Conservation (phyloP, 805 yeast genomes). For the Candida boleticola region DNA sequence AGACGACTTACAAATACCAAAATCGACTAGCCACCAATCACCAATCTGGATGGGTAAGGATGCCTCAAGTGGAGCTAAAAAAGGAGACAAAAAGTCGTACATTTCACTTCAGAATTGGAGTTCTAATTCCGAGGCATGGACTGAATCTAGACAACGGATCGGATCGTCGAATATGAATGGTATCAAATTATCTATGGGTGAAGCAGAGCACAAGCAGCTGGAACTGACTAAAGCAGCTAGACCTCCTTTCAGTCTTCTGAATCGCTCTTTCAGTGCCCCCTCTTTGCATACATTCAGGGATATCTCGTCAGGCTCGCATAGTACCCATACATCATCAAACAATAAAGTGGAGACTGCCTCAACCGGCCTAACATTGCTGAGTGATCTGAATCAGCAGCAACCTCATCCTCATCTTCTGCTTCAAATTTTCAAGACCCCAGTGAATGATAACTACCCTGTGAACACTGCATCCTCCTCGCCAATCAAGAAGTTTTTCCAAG, state of each 20-base stretch:
- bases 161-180: slow-evolving; percentile 1
- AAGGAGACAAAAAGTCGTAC: slow-evolving; percentile 9
- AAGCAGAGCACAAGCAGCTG: background rate
- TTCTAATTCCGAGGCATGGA: slow-evolving; percentile 21
- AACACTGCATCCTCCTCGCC: slow-evolving; percentile 23
- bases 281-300: slow-evolving; percentile 39
- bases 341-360: background rate
- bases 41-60: slow-evolving; percentile 7
- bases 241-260: slow-evolving; percentile 15
- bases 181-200: background rate
- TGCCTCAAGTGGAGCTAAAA: slow-evolving; percentile 3
- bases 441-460: slow-evolving; percentile 1
- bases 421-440: background rate
- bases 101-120: slow-evolving; percentile 36
- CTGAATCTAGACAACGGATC: slow-evolving; percentile 13
- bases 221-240: too few species aligned
- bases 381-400: background rate
- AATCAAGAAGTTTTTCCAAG: slow-evolving; percentile 27
- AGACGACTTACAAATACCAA: slow-evolving; percentile 1
- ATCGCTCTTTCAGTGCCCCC: slow-evolving; percentile 37
- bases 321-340: background rate
- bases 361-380: background rate
- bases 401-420: background rate
- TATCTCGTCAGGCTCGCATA: slow-evolving; percentile 7
- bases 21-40: background rate